Conservation (phyloP, 2,329 filamentous ascomycete species). For the Blastomyces percursus region DNA sequence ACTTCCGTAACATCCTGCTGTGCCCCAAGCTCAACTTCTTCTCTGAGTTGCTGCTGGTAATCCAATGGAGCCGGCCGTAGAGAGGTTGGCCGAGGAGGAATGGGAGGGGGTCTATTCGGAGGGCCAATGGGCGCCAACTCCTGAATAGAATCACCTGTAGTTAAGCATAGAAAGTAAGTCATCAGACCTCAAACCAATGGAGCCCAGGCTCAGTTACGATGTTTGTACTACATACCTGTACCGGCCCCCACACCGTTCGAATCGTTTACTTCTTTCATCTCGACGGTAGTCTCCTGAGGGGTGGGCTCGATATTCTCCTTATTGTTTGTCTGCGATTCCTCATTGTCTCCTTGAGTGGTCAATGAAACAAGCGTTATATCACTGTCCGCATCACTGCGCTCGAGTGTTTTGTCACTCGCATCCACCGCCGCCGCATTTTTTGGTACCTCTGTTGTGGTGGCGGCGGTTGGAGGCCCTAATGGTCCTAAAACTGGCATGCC, state of each 20-base stretch:
- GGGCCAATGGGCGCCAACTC: constrained; percentile 20
- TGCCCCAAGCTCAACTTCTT: constrained; percentile 48
- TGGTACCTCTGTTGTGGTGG: constrained; percentile 17
- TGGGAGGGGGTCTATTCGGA: constrained; percentile 44
- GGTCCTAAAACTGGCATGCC: constrained; percentile 38
- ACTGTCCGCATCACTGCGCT: constrained; percentile 19
- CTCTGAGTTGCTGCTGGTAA: constrained; percentile 29
- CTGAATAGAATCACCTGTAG: neutral
- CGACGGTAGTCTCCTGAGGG: constrained; percentile 18
- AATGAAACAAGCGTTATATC: constrained; percentile 30
- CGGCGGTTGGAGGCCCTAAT: constrained; percentile 28
- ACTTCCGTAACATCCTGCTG: constrained; percentile 97
- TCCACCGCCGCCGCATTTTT: constrained; percentile 19
- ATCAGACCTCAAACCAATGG: constrained; percentile 5
- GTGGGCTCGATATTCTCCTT: constrained; percentile 31
- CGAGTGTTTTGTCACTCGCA: constrained; percentile 6
- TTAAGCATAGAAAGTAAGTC: neutral
- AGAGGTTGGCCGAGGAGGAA: constrained; percentile 44
- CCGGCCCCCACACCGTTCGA: constrained; percentile 10
- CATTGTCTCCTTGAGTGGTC: neutral
- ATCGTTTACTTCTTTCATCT: constrained; percentile 18
- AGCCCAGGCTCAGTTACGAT: neutral
- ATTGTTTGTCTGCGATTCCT: constrained; percentile 21
- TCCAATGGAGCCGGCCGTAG: constrained; percentile 32
- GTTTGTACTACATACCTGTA: neutral